Evolutionary conservation across 2,329 filamentous ascomycete genomes (phyloP).

Genomic region (Fusarium poae): DNA sequence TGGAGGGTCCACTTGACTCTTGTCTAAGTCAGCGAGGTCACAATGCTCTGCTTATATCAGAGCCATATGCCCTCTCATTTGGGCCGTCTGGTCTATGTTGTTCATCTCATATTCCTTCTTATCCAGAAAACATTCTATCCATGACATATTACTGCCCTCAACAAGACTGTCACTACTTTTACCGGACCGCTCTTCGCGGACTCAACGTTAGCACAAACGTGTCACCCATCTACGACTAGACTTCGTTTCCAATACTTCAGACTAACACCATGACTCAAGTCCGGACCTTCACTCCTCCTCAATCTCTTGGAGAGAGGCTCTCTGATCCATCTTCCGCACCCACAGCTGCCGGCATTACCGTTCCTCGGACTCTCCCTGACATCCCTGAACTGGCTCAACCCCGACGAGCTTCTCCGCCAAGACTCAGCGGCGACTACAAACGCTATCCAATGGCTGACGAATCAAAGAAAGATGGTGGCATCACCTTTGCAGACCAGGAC

Average conservation of each 20-base stretch:
- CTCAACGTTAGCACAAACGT: constrained; percentile 84
- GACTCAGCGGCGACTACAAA: constrained; percentile 53
- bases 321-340: constrained; percentile 54
- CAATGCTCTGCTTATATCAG: constrained; percentile 47
- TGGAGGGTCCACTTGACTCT: constrained; percentile 49
- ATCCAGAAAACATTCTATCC: constrained; percentile 55
- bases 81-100: constrained; percentile 10
- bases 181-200: constrained; percentile 88
- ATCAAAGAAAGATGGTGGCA: constrained; percentile 72
- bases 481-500: constrained; percentile 92
- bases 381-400: constrained; percentile 48
- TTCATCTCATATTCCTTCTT: constrained; percentile 25
- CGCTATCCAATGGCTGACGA: constrained; percentile 68
- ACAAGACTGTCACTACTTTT: constrained; percentile 95
- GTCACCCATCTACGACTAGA: constrained; percentile 79
- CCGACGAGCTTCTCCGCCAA: constrained; percentile 42
- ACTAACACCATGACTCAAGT: constrained; percentile 56
- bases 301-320: constrained; percentile 79
- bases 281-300: constrained; percentile 68
- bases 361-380: constrained; percentile 59
- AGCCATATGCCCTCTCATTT: constrained; percentile 40
- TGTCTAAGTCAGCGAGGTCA: constrained; percentile 50
- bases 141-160: constrained; percentile 85
- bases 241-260: constrained; percentile 18
- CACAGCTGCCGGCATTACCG: constrained; percentile 49